Evolutionary conservation across 768 basidiomycete species (phyloP).

Genomic region (Macrocybe gigantea): DNA sequence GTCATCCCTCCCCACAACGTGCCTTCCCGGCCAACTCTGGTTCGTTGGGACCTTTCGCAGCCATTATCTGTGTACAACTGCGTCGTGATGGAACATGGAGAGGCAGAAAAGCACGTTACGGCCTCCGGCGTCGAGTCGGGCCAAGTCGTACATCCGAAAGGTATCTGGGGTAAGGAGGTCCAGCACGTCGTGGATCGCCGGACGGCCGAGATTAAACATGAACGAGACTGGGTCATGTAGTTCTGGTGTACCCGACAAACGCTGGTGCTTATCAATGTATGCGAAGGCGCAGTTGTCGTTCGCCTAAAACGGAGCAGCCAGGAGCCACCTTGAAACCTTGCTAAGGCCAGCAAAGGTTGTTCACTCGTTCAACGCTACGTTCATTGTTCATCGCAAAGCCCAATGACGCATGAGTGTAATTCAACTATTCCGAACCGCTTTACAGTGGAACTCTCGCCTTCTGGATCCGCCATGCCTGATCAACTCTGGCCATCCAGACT

Average conservation of each 20-base stretch:
- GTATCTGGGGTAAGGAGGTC: slow-evolving; percentile 69
- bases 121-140: slow-evolving; percentile 31
- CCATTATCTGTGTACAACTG: slow-evolving; percentile 76
- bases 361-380: no score
- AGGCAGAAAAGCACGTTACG: slow-evolving; percentile 62
- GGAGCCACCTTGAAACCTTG: no score
- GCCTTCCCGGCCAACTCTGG: slow-evolving; percentile 64
- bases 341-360: no score
- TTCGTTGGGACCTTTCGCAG: slow-evolving; percentile 70
- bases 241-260: neutral
- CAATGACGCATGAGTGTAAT: no score
- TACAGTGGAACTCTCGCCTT: no score
- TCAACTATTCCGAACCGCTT: no score
- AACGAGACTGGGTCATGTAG: slow-evolving; percentile 48
- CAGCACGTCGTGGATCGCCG: slow-evolving; percentile 52
- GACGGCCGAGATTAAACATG: slow-evolving; percentile 50
- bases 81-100: slow-evolving; percentile 74
- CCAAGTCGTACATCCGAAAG: slow-evolving; percentile 31
- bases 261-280: no score
- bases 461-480: no score
- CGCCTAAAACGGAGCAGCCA: no score
- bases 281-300: no score
- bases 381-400: no score
- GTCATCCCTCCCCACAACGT: slow-evolving; percentile 74
- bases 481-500: no score